Evolutionary conservation across 345 rosid genomes (phyloP).

Genomic region (Geranium brycei): DNA sequence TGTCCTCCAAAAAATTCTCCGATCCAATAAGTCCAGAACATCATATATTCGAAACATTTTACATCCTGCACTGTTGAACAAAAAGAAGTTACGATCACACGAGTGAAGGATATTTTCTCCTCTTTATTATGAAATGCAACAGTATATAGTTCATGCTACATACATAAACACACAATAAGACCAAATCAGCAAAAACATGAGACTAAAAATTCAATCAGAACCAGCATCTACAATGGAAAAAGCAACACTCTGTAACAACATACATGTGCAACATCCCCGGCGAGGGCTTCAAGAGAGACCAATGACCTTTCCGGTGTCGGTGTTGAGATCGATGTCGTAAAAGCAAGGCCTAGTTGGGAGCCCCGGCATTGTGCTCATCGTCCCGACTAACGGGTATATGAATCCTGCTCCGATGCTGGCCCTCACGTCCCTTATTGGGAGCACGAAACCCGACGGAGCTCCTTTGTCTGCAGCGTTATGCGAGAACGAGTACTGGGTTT

Average conservation of each 20-base stretch:
- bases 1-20: no score
- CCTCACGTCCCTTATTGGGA: conserved; percentile 87
- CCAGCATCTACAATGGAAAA: neutral
- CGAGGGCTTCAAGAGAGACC: conserved; percentile 59
- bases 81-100: no score
- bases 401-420: conserved; percentile 97
- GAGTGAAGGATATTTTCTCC: no score
- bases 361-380: conserved; percentile 98
- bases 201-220: neutral
- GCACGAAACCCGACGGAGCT: conserved; percentile 67
- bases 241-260: no score
- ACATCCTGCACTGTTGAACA: no score
- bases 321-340: conserved; percentile 77
- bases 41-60: no score
- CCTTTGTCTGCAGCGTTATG: conserved; percentile 73
- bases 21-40: no score
- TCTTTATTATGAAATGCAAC: no score
- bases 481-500: conserved; percentile 92
- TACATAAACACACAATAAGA: neutral
- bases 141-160: no score
- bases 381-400: conserved; percentile 89
- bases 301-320: conserved; percentile 65
- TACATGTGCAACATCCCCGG: neutral
- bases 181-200: neutral
- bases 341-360: conserved; percentile 97